Evolutionary conservation across 495 filamentous ascomycete genomes (phyloP).

Genomic region (Podospora conica): DNA sequence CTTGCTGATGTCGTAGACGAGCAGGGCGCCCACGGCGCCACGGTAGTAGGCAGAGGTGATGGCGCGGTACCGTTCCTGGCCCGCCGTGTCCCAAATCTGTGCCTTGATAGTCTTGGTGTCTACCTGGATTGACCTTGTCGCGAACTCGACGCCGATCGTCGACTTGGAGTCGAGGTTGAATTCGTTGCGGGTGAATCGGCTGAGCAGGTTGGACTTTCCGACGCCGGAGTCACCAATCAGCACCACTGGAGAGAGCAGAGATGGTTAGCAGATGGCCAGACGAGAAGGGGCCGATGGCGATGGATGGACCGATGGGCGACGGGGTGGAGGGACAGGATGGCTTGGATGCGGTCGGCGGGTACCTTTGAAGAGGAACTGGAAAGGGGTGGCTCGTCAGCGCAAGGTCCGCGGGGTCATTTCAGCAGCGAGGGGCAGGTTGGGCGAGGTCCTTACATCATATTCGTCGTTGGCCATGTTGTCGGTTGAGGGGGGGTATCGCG

Average conservation of each 20-base stretch:
- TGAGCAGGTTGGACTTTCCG: conserved; percentile 99
- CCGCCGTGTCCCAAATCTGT: conserved; percentile 99
- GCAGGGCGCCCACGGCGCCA: conserved; percentile 91
- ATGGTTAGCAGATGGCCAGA: conserved; percentile 26
- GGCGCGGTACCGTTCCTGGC: conserved; percentile 97
- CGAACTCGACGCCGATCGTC: conserved; percentile 99
- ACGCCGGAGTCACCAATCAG: conserved; percentile 98
- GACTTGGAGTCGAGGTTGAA: conserved; percentile 99
- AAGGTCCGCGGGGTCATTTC: conserved; percentile 14
- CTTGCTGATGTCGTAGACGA: conserved; percentile 99
- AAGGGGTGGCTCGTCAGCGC: conserved; percentile 30
- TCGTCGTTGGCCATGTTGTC: conserved; percentile 96
- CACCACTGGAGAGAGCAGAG: conserved; percentile 63
- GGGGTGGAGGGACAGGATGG: conserved; percentile 5
- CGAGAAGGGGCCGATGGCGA: conserved; percentile 5
- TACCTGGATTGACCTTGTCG: conserved; percentile 96
- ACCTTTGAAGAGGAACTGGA: conserved; percentile 99
- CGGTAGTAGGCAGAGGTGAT: conserved; percentile 99
- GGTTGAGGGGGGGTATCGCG: conserved; percentile 13
- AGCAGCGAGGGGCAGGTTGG: background rate
- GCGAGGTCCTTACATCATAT: conserved; percentile 82
- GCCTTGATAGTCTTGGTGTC: conserved; percentile 99
- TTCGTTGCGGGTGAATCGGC: conserved; percentile 99
- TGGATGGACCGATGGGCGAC: conserved; percentile 9
- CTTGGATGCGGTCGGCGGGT: conserved; percentile 11